Evolutionary conservation across 2,329 filamentous ascomycete genomes (phyloP).

Genomic region (Endoconidiophora laricicola): DNA sequence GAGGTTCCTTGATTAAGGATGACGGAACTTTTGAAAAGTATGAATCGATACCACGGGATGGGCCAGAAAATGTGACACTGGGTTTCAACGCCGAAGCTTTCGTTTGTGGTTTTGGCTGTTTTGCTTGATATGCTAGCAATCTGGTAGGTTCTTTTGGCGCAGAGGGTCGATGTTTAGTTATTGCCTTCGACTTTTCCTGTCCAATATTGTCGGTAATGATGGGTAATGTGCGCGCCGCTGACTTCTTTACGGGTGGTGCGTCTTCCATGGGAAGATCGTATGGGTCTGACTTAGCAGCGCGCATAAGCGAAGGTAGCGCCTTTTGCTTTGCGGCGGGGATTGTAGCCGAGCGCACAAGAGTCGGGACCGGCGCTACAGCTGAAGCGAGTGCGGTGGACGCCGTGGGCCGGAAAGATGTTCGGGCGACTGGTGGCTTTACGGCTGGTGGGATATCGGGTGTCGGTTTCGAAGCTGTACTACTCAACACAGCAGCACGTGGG

Average conservation of each 20-base stretch:
- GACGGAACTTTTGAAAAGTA: conserved; percentile 7
- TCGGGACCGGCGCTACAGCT: not conserved
- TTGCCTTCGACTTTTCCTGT: not conserved
- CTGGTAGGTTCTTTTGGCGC: not conserved
- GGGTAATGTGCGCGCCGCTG: not conserved
- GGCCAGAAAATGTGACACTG: conserved; percentile 4
- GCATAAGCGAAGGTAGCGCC: conserved; percentile 1
- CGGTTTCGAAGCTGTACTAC: not conserved
- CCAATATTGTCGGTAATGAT: not conserved
- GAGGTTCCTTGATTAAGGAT: not conserved
- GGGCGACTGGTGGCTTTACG: not conserved
- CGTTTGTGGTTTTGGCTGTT: not conserved
- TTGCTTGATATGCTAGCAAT: not conserved
- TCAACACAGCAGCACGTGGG: conserved; percentile 5
- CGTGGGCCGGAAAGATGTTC: not conserved
- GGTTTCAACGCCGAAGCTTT: not conserved
- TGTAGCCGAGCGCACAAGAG: conserved; percentile 6
- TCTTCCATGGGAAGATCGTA: conserved; percentile 12
- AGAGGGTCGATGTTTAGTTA: not conserved
- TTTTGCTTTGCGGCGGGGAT: not conserved
- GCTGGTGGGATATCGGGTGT: not conserved
- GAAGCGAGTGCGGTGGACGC: not conserved
- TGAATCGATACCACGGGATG: conserved; percentile 7
- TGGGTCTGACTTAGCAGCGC: conserved; percentile 6
- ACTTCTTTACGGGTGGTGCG: conserved; percentile 7